A percentile compares a stretch with the other conserved stretches of the same genome.
These are phyloP conservation scores for Penicillium expansum DNA, from an alignment of 2,329 filamentous ascomycete species.

Conservation along the genomic window DNA sequence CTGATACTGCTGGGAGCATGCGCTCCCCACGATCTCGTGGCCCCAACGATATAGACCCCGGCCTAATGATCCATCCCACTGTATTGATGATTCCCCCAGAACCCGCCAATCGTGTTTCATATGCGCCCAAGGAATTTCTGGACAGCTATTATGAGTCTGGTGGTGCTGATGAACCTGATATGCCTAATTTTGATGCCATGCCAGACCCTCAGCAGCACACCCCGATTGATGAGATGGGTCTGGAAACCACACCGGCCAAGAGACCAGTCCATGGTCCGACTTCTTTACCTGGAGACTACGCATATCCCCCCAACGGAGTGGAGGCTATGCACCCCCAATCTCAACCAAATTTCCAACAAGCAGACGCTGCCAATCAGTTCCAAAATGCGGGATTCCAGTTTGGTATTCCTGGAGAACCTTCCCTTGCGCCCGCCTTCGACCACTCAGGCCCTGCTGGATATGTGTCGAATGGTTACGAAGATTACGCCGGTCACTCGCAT, in stretches of 20 bases:
- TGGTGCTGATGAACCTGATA: slow-evolving; percentile 52
- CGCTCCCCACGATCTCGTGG: slow-evolving; percentile 23
- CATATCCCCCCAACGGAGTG: slow-evolving; percentile 34
- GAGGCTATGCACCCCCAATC: slow-evolving; percentile 41
- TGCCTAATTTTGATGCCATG: slow-evolving; percentile 63
- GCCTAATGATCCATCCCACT: slow-evolving; percentile 13
- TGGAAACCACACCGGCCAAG: slow-evolving; percentile 32
- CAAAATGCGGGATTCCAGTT: slow-evolving; percentile 63
- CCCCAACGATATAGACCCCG: slow-evolving; percentile 24
- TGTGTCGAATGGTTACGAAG: slow-evolving; percentile 17
- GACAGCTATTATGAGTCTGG: slow-evolving; percentile 53
- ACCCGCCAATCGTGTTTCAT: slow-evolving; percentile 20
- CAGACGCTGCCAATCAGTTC: slow-evolving; percentile 33
- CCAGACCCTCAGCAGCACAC: slow-evolving; percentile 34
- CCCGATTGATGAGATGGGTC: slow-evolving; percentile 35
- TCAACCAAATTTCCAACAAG: slow-evolving; percentile 45
- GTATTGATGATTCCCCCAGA: slow-evolving; percentile 22
- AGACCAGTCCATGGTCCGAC: slow-evolving; percentile 23
- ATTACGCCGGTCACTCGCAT: slow-evolving; percentile 21
- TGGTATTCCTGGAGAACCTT: slow-evolving; percentile 58
- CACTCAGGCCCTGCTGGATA: slow-evolving; percentile 18
- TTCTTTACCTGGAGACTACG: slow-evolving; percentile 30
- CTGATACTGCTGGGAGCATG: slow-evolving; percentile 27
- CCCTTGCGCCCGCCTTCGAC: slow-evolving; percentile 14
- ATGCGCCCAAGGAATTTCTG: slow-evolving; percentile 43